These are phyloP conservation scores for Exophiala mesophila DNA, from an alignment of 2,329 filamentous ascomycete genomes.

Conservation along the genomic window DNA sequence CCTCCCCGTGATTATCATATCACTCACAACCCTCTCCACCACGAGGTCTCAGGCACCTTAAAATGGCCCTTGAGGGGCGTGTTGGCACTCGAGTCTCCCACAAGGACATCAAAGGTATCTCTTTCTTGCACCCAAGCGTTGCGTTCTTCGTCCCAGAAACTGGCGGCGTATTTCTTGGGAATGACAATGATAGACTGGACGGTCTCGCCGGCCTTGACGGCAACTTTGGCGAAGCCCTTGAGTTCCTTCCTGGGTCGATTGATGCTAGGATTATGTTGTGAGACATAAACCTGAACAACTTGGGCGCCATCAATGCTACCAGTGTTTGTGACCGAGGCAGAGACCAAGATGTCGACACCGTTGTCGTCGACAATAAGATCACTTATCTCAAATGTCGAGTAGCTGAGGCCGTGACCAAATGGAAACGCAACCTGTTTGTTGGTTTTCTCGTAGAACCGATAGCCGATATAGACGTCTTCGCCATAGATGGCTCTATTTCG, in stretches of 20 bases:
- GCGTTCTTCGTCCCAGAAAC: conserved; percentile 66
- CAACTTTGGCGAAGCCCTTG: conserved; percentile 62
- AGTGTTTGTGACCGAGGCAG: conserved; percentile 48
- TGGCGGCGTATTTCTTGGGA: conserved; percentile 61
- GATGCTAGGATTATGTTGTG: conserved; percentile 46
- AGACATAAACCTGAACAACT: conserved; percentile 51
- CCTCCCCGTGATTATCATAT: background rate
- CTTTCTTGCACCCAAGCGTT: conserved; percentile 62
- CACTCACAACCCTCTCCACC: conserved; percentile 60
- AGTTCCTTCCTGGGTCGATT: conserved; percentile 57
- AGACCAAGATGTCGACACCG: conserved; percentile 44
- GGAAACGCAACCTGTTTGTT: conserved; percentile 63
- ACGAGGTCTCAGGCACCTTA: conserved; percentile 56
- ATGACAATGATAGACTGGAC: conserved; percentile 52
- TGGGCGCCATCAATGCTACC: conserved; percentile 50
- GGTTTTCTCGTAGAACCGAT: conserved; percentile 73
- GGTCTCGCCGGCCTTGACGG: conserved; percentile 55
- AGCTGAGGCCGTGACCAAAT: conserved; percentile 76
- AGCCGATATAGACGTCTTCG: conserved; percentile 76
- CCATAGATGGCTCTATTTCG: conserved; percentile 69
- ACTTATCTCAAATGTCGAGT: conserved; percentile 62
- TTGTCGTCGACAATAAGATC: conserved; percentile 44
- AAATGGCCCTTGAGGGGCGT: conserved; percentile 48
- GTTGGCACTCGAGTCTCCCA: conserved; percentile 49
- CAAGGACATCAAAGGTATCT: conserved; percentile 60